Evolutionary conservation across 306 rosid species (phyloP), one percentile per base, ranked within the genome.

Genomic region (Cicer yamashitae): DNA sequence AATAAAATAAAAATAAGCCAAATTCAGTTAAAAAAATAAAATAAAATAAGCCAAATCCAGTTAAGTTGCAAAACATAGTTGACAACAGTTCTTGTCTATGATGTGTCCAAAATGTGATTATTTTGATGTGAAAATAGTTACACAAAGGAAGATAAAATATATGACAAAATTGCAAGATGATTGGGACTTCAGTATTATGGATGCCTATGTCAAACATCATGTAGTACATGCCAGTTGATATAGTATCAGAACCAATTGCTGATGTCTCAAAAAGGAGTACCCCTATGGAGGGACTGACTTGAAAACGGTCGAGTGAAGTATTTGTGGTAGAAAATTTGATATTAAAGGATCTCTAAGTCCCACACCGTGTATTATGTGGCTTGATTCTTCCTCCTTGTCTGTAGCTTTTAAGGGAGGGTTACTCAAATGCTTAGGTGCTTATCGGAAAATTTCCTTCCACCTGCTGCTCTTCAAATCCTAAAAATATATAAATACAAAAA

Each of bases 91-190:
- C 9, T 44, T 41, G 60, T 58, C 11, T 6, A 8, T 62, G 7
- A 40, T 40, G 46, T 51, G 34, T 64, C 9, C 20, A 47, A 79
- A 46, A 54, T 13, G 41, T 18, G 14, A 15, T 11, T 41, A 72
- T 72, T 64, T 71, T 14, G 73, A 22, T 44, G 68, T 43, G 59
- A 62, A 39, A 60, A 14, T 62, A 71, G 51, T 62, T 22, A 79
- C 58, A 51, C 41, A 61, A 40, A n/a, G 71, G 8, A 67, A 70
- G 74, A 65, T 37, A 15, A 54, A 64, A 64, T 30, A 52, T 71
- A 67, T 51, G 54, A 46, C 57, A 38, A 30, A 43, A 3, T 46
- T 57, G 64, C 66, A 5, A 60, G 20, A 34, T 34, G 67, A n/a
- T 60, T 37, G 45, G 22, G 67, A 1, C 44, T 34, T 37, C 3